Conservation (phyloP, 2,329 filamentous ascomycete genomes). For the Epichloe brachyelytri region DNA sequence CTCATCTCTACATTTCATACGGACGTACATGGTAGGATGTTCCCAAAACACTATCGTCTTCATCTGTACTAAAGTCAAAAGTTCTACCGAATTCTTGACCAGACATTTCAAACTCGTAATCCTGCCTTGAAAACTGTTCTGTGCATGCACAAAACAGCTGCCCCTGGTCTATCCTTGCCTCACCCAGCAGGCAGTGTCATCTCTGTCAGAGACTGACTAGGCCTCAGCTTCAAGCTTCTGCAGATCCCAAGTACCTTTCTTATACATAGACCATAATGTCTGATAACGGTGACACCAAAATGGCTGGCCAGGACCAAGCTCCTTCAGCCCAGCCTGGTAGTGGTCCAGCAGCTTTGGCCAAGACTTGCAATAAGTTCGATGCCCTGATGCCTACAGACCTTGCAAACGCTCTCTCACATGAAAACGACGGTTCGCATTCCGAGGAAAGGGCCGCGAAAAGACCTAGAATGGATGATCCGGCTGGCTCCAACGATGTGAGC, state of each 20-base stretch:
- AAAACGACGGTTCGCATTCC: not conserved
- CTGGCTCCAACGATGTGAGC: conserved; percentile 5
- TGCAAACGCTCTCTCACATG: not conserved
- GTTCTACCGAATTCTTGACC: not conserved
- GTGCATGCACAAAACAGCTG: not conserved
- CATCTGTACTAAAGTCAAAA: not conserved
- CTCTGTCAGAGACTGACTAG: not conserved
- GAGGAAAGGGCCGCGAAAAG: conserved; percentile 42
- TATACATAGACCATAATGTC: conserved; percentile 12
- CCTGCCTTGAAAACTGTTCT: not conserved
- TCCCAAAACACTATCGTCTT: not conserved
- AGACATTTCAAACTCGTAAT: not conserved
- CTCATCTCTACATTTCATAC: not conserved
- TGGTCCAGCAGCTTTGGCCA: not conserved
- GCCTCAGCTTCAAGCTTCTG: not conserved
- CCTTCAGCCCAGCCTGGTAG: conserved; percentile 6
- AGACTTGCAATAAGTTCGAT: not conserved
- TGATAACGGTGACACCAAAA: conserved; percentile 13
- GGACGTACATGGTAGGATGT: not conserved
- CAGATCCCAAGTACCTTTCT: not conserved
- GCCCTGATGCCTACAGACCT: conserved; percentile 6
- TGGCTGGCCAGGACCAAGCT: conserved; percentile 10
- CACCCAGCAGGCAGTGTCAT: not conserved
- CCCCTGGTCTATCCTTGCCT: not conserved
- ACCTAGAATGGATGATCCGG: conserved; percentile 35